Evolutionary conservation across 192 early-diverging fungal genomes (phyloP).

Genomic region (Linnemannia elongata): DNA sequence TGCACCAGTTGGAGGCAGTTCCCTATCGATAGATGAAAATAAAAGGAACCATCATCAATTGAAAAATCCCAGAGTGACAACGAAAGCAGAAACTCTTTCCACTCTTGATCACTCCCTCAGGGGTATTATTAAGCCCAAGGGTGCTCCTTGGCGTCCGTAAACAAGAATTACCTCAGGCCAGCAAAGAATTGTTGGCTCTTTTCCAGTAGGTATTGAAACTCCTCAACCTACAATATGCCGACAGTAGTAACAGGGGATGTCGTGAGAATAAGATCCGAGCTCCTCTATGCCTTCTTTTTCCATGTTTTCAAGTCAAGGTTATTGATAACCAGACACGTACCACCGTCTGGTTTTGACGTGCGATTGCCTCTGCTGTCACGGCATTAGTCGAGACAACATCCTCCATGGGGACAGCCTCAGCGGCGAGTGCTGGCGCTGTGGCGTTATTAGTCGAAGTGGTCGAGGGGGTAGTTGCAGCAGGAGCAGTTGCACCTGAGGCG

Average conservation of each 20-base stretch:
- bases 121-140: conserved; percentile 17
- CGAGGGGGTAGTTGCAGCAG: not conserved
- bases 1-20: conserved; percentile 88
- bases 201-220: conserved; percentile 96
- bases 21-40: conserved; percentile 61
- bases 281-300: not conserved
- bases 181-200: conserved; percentile 98
- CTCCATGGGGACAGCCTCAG: conserved; percentile 40
- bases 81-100: not conserved
- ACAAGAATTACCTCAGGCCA: conserved; percentile 79
- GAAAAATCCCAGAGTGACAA: conserved; percentile 4
- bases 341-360: conserved; percentile 52
- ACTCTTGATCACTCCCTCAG: not conserved
- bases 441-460: not conserved
- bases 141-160: not conserved
- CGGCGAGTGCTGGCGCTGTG: not conserved
- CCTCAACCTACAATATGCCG: conserved; percentile 64
- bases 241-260: not conserved
- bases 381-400: conserved; percentile 54
- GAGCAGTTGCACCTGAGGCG: not conserved
- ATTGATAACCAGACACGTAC: conserved; percentile 13
- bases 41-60: not conserved
- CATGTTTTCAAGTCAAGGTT: not conserved
- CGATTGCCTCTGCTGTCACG: conserved; percentile 47
- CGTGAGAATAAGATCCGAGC: not conserved